phyloP scores from a whole-genome alignment of 371 early-diverging fungal species.

The Syncephalastrum sp. region DNA sequence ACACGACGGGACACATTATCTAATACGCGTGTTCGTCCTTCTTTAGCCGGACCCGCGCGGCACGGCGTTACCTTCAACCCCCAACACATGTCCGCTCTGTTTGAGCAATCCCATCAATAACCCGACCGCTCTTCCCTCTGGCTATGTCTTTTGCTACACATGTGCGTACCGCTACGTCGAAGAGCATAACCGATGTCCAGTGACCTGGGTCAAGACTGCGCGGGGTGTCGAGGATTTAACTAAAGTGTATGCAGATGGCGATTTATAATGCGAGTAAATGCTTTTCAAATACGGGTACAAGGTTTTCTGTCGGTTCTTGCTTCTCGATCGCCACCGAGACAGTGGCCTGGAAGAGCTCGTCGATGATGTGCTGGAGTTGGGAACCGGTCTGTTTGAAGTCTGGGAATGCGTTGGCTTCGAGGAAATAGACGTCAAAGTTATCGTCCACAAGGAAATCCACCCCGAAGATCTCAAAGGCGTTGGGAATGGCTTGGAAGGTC shows the following conservation, averaged over 20 bases:
- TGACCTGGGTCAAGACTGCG: slow-evolving; percentile 55
- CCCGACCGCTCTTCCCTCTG: slow-evolving; percentile 80
- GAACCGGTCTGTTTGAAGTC: slow-evolving; percentile 76
- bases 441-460: slow-evolving; percentile 70
- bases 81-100: slow-evolving; percentile 84
- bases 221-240: slow-evolving; percentile 49
- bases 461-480: slow-evolving; percentile 73
- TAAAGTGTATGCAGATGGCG: slow-evolving; percentile 60
- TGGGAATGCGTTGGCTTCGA: slow-evolving; percentile 77
- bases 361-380: slow-evolving; percentile 53
- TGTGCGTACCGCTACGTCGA: slow-evolving; percentile 72
- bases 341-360: slow-evolving; percentile 62
- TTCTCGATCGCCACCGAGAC: slow-evolving; percentile 37
- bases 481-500: slow-evolving; percentile 66
- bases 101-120: slow-evolving; percentile 66
- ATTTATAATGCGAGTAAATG: slow-evolving; percentile 30
- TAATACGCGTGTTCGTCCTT: background rate
- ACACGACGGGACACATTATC: background rate
- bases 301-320: slow-evolving; percentile 15
- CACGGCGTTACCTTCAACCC: slow-evolving; percentile 65
- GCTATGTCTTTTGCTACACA: slow-evolving; percentile 85
- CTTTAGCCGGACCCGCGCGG: slow-evolving; percentile 76
- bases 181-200: slow-evolving; percentile 69
- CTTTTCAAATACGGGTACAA: slow-evolving; percentile 42
- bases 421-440: slow-evolving; percentile 48